A percentile compares a stretch with the other conserved stretches of the same genome.
phyloP scores from a whole-genome alignment of 257 asterid species.

The Rauvolfia tetraphylla region DNA sequence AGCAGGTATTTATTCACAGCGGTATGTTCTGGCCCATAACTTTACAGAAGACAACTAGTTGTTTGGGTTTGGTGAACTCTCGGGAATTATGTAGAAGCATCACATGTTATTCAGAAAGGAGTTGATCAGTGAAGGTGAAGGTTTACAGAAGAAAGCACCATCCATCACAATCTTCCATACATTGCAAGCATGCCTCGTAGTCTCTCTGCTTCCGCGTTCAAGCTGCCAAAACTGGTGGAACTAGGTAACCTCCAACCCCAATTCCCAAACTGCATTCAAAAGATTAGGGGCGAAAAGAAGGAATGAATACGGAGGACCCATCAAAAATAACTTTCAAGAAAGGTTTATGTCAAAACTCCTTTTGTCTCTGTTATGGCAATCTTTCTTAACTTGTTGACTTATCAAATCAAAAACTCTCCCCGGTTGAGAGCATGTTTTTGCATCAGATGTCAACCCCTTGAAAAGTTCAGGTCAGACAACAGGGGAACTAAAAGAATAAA shows the following conservation, averaged over 20 bases:
- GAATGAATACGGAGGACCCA: not conserved
- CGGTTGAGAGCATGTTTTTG: no score
- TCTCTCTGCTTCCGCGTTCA: slow-evolving; percentile 63
- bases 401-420: not conserved
- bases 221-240: slow-evolving; percentile 54
- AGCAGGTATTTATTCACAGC: not conserved
- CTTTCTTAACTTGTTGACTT: not conserved
- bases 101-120: not conserved
- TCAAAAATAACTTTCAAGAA: not conserved
- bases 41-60: not conserved
- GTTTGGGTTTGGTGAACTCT: not conserved
- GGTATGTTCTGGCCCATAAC: not conserved
- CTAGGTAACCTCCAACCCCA: slow-evolving; percentile 97
- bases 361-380: not conserved
- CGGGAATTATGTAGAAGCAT: not conserved
- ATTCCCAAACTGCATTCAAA: slow-evolving; percentile 68
- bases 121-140: not conserved
- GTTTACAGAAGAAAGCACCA: not conserved
- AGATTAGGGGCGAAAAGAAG: not conserved
- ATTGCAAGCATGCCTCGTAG: slow-evolving; percentile 57
- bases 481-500: no score
- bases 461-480: not conserved
- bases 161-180: slow-evolving; percentile 57
- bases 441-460: not conserved
- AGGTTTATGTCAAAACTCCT: not conserved